These are phyloP conservation scores for Fusarium napiforme DNA, from an alignment of 2,329 filamentous ascomycete species.

Conservation along the genomic window DNA sequence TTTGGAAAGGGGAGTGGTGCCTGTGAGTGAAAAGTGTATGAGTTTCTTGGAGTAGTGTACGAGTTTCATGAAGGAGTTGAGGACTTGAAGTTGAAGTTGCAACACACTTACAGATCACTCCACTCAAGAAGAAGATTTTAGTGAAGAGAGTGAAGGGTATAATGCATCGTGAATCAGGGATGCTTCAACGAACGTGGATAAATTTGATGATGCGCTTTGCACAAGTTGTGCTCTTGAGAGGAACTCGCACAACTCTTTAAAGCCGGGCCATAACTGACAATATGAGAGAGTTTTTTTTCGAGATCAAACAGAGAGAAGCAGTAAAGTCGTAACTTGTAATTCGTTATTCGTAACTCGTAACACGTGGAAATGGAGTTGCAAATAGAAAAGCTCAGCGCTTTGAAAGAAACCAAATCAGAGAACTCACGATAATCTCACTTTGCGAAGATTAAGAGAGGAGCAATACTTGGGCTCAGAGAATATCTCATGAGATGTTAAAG, in stretches of 20 bases:
- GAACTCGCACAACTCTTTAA: background rate
- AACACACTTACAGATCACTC: conserved; percentile 5
- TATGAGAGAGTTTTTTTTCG: background rate
- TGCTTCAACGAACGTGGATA: background rate
- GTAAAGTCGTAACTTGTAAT: background rate
- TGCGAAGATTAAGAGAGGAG: background rate
- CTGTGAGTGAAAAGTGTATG: conserved; percentile 6
- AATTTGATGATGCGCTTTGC: too few relatives aligned
- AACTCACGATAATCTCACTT: conserved; percentile 2
- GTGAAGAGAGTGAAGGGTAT: background rate
- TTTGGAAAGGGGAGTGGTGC: background rate
- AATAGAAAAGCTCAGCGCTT: background rate
- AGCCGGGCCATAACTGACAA: background rate
- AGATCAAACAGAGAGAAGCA: background rate
- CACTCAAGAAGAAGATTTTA: background rate
- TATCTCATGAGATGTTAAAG: too few relatives aligned
- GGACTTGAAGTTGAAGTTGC: background rate
- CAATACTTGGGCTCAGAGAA: background rate
- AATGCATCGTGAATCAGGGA: conserved; percentile 13
- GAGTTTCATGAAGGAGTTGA: conserved; percentile 1
- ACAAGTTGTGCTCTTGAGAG: background rate
- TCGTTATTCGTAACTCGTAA: background rate
- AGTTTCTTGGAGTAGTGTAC: conserved; percentile 4
- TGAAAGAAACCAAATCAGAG: background rate
- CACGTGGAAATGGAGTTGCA: background rate